phyloP scores from a whole-genome alignment of 108 stramenopile species.

The Cyclotella choctawhatcheeana region DNA sequence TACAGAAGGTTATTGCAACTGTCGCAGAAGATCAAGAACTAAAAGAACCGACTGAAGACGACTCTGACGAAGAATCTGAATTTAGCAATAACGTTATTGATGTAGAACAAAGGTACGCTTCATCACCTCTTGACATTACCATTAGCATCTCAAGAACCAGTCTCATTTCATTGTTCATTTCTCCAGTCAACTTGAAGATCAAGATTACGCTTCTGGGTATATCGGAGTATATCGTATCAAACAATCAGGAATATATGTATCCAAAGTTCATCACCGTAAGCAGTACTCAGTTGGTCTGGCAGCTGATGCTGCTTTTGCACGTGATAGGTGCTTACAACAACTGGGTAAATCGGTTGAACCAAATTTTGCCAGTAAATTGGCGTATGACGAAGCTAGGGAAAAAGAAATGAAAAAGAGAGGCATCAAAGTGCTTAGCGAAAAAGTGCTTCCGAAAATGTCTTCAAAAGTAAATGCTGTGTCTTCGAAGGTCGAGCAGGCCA shows the following conservation, averaged over 20 bases:
- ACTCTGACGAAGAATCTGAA: not conserved
- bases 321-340: not conserved
- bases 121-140: no score
- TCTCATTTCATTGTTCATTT: conserved; percentile 2
- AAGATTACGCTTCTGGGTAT: not conserved
- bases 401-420: not conserved
- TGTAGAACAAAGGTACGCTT: not conserved
- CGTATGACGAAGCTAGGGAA: not conserved
- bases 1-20: not conserved
- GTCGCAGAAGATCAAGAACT: not conserved
- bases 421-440: not conserved
- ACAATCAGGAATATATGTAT: not conserved
- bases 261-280: not conserved
- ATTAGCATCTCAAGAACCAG: not conserved
- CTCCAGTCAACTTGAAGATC: not conserved
- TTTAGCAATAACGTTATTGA: not conserved
- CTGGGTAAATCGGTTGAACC: not conserved
- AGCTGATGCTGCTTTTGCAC: conserved; percentile 1
- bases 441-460: not conserved
- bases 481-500: not conserved
- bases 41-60: not conserved
- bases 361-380: conserved; percentile 1
- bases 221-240: not conserved
- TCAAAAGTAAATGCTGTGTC: not conserved
- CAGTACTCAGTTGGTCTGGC: not conserved